phyloP scores from a whole-genome alignment of 176 grass and related monocot species.

The Cymbopogon citratus region DNA sequence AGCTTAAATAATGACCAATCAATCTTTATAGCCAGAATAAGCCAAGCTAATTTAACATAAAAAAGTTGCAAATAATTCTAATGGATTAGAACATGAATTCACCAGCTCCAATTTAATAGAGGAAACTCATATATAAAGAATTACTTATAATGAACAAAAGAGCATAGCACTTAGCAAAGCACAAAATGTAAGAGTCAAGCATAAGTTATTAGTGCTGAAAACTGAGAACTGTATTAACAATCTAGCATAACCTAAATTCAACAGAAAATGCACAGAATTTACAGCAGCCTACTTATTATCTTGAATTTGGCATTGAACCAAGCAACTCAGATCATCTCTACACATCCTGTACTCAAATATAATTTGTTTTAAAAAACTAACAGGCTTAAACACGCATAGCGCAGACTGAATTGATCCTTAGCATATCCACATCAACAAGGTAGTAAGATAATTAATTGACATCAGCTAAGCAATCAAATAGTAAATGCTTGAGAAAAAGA shows the following conservation, averaged over 20 bases:
- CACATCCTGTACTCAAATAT: background rate
- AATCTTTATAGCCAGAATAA: background rate
- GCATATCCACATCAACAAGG: conserved; percentile 5
- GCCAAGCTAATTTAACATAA: background rate
- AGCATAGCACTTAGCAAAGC: background rate
- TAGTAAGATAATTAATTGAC: background rate
- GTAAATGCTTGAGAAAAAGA: background rate
- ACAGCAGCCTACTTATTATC: background rate
- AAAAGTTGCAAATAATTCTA: background rate
- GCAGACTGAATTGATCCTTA: background rate
- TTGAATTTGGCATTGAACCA: background rate
- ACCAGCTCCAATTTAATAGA: conserved; percentile 1
- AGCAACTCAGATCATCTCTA: background rate
- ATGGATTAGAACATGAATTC: background rate
- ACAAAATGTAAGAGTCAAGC: background rate
- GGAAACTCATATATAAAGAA: conserved; percentile 5
- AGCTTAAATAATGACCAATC: background rate
- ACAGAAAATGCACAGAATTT: conserved; percentile 6
- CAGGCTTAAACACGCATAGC: background rate
- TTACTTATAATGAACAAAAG: background rate
- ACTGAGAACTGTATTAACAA: background rate
- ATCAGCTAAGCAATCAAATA: background rate
- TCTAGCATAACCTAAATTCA: background rate
- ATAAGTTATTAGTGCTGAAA: background rate
- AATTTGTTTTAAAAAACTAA: conserved; percentile 18